These are phyloP conservation scores for Cyathus striatus DNA, from an alignment of 768 basidiomycete species.

Conservation along the genomic window DNA sequence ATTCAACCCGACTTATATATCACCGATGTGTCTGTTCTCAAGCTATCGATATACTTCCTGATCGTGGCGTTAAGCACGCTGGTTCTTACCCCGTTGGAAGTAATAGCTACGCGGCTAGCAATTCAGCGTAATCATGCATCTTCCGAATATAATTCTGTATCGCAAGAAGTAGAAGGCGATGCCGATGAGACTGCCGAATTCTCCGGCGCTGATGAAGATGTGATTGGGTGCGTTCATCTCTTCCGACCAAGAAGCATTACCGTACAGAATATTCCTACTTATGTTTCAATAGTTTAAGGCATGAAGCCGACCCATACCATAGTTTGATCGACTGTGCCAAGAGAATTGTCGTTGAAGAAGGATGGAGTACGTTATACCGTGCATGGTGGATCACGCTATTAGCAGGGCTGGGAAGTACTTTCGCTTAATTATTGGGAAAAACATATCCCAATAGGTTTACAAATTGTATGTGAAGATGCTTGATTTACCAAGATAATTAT, in stretches of 20 bases:
- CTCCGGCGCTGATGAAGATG: conserved; percentile 71
- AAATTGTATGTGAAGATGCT: too few relatives aligned
- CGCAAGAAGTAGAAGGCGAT: conserved; percentile 69
- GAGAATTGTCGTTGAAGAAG: conserved; percentile 77
- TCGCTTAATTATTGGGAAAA: conserved; percentile 34
- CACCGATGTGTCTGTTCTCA: conserved; percentile 42
- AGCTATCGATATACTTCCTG: conserved; percentile 49
- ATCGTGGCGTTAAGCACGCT: conserved; percentile 51
- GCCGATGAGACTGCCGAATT: conserved; percentile 57
- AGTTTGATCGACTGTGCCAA: conserved; percentile 73
- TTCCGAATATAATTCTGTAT: conserved; percentile 66
- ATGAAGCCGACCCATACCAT: conserved; percentile 74
- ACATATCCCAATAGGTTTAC: too few relatives aligned
- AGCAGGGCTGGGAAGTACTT: conserved; percentile 54
- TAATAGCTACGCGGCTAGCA: conserved; percentile 71
- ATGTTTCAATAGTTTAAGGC: conserved; percentile 47
- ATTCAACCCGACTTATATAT: conserved; percentile 22
- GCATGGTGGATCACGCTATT: conserved; percentile 84
- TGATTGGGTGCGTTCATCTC: conserved; percentile 60
- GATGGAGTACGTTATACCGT: conserved; percentile 65
- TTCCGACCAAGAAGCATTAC: not conserved
- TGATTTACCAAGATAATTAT: not conserved
- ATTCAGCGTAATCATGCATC: conserved; percentile 83
- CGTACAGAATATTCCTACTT: conserved; percentile 4
- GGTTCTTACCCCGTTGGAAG: conserved; percentile 72